Evolutionary conservation across 495 filamentous ascomycete species (phyloP), one percentile per base, ranked within the genome.

Genomic region (Letharia columbiana): DNA sequence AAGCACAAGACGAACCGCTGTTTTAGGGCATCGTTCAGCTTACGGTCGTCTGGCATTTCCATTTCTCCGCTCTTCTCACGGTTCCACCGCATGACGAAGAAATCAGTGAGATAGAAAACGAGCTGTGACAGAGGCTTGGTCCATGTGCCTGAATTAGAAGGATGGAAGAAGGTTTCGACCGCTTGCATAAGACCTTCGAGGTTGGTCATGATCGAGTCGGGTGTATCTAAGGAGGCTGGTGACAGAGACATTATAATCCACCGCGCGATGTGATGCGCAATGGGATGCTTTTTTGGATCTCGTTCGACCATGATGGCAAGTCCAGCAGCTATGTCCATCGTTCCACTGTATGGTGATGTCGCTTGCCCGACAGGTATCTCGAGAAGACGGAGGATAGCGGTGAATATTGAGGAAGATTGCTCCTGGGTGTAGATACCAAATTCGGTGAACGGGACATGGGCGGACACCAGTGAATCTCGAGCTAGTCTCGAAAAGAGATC

Each of bases 11-110:
- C 95, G 74, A 99, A 98, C 44, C 95, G 86, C 69, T 80, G 84
- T 80, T 93, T 96, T 62, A 99, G 71, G 39, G 85, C 84, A 62
- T 87, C 84, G 67, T 84, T 96, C 61, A 99, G 85, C 66, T 78
- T 86, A 63, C 94, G 84, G 47, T 94, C 90, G 37, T 82, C 72
- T 6, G 93, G 94, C 3, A 91, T 79, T 20, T 94, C 88, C 81
- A 94, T 84, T 77, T 99, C 94, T 31, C 91, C 92, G 71, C 83
- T 96, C 71, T 88, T 88, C 75, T 99, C 94, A 54, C 91, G 86
- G 69, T 98, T 96, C 92, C 92, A 98, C 40, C 94, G 88, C 81
- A 96, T 96, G 40, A 98, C 90, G 71, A 99, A 99, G 72, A 96
- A 92, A 74, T 99, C 94, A 9, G 91, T 87, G 4, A 98, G 81